Conservation (phyloP, 2,329 filamentous ascomycete genomes). For the Biscogniauxia sp. region DNA sequence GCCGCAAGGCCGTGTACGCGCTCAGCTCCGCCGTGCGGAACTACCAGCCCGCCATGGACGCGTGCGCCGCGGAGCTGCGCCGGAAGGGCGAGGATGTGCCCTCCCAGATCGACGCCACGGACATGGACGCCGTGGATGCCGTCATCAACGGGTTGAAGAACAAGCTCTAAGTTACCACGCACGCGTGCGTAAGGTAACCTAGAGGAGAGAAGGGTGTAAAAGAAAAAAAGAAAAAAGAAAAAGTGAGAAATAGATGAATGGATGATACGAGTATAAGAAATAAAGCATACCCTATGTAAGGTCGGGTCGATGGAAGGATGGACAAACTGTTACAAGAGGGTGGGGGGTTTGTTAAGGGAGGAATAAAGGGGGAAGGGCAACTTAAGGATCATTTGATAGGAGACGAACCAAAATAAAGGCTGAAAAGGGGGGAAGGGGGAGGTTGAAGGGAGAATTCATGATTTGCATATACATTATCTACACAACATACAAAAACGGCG, state of each 20-base stretch:
- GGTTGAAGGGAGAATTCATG: no score
- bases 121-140: constrained; percentile 84
- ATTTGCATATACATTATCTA: no score
- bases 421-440: no score
- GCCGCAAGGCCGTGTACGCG: constrained; percentile 86
- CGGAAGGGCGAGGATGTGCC: constrained; percentile 53
- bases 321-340: no score
- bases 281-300: no score
- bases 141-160: constrained; percentile 68
- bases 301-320: no score
- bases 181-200: constrained; percentile 27
- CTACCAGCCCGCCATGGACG: constrained; percentile 79
- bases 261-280: no score
- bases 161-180: constrained; percentile 32
- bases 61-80: constrained; percentile 59
- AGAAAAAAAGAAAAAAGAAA: neutral
- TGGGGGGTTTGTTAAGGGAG: no score
- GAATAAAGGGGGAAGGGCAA: no score
- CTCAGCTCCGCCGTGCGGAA: constrained; percentile 85
- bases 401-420: no score
- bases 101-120: constrained; percentile 68
- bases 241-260: neutral
- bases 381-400: no score
- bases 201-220: neutral
- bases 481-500: neutral